Base-by-base conservation (phyloP, 495 filamentous ascomycete genomes). In the Rusavskia elegans region DNA sequence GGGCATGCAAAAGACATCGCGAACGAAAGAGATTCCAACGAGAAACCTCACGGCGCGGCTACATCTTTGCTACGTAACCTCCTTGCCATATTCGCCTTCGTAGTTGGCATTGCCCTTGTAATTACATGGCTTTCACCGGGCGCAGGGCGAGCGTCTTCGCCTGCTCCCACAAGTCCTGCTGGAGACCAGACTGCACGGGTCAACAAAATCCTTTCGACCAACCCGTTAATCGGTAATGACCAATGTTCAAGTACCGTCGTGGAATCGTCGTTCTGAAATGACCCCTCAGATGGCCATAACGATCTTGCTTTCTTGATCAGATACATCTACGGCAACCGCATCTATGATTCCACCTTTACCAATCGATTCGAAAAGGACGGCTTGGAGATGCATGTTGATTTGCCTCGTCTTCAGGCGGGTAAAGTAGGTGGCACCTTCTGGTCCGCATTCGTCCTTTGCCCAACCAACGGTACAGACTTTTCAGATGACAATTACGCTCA, bases 401-500 rank as follows among this genome's bases (percentile, higher is more conserved):
- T 95, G 8, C 84, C 85, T 0, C 70, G 79, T n/a, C 63, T 81
- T 32, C 59, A 56, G 13, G 36, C 65, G 20, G 77, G 77, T 5
- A 62, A 63, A 27, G 69, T 75, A 19, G 74, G 77, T 25, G 75
- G 89, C 25, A 80, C 85, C 8, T 96, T 98, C 63, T 98, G 92
- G 92, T 89, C 84, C 64, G 87, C 89, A 17, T 97, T 73, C 59
- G 77, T 85, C 21, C 76, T 74, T 0, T 97, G 90, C 63, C 87
- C 90, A 0, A 60, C 61, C n/a, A 75, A 89, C 53, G 73, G 76
- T 40, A 69, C 66, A 0, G 80, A 94, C 64, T 89, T 84, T 56
- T 83, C 82, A 0, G 77, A 87, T 59, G 73, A 72, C 44, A 84
- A 79, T 56, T 94, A 95, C 57, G 71, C 66, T 25, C 59, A 66